These are phyloP conservation scores for Trichosanthes cucumerina DNA, from an alignment of 306 rosid genomes.

Conservation along the genomic window DNA sequence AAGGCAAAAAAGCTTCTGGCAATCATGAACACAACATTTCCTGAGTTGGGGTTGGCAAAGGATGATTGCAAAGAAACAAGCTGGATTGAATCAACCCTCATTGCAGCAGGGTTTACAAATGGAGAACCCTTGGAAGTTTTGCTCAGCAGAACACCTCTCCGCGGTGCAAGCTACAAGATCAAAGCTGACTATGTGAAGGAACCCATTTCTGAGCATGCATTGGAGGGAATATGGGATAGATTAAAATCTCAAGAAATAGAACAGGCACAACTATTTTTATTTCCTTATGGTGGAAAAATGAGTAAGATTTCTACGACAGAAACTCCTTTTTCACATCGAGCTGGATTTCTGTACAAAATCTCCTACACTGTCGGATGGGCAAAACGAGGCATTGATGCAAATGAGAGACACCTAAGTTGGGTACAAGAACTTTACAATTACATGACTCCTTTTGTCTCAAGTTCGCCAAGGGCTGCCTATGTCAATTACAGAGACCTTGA, in stretches of 20 bases:
- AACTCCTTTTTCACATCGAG: slow-evolving; percentile 58
- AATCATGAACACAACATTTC: slow-evolving; percentile 32
- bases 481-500: slow-evolving; percentile 2
- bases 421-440: background rate
- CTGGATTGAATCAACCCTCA: slow-evolving; percentile 62
- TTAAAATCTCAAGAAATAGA: slow-evolving; percentile 25
- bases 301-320: slow-evolving; percentile 32
- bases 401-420: background rate
- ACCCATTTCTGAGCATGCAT: slow-evolving; percentile 32
- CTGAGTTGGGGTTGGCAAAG: slow-evolving; percentile 40
- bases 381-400: slow-evolving; percentile 14
- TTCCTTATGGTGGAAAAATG: slow-evolving; percentile 74
- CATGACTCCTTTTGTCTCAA: background rate
- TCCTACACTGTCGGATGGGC: slow-evolving; percentile 19
- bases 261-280: slow-evolving; percentile 35
- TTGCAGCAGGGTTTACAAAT: slow-evolving; percentile 23
- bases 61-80: slow-evolving; percentile 44
- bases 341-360: slow-evolving; percentile 22
- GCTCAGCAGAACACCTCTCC: slow-evolving; percentile 23
- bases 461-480: slow-evolving; percentile 54
- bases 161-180: slow-evolving; percentile 39
- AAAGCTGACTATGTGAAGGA: slow-evolving; percentile 58
- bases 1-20: slow-evolving; percentile 20
- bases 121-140: slow-evolving; percentile 26
- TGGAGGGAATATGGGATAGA: slow-evolving; percentile 34